These are phyloP conservation scores for Geum urbanum DNA, from an alignment of 306 rosid genomes.

Conservation along the genomic window DNA sequence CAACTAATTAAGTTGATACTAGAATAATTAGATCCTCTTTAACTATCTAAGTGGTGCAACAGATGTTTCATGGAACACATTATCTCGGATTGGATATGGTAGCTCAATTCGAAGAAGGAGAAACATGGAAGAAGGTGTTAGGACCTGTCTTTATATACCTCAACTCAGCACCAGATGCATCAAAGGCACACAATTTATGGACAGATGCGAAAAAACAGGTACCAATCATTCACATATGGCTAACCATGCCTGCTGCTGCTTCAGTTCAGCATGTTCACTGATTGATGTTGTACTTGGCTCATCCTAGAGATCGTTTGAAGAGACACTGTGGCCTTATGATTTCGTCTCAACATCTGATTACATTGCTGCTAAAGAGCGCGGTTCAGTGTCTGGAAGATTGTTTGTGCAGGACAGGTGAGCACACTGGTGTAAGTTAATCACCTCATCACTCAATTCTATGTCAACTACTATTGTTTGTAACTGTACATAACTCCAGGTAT, in stretches of 20 bases:
- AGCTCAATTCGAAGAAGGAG: slow-evolving; percentile 38
- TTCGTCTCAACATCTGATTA: slow-evolving; percentile 36
- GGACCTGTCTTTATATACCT: slow-evolving; percentile 45
- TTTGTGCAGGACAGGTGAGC: slow-evolving; percentile 34
- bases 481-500: slow-evolving; percentile 25
- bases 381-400: slow-evolving; percentile 35
- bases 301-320: slow-evolving; percentile 35
- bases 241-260: background rate
- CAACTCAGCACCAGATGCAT: slow-evolving; percentile 35
- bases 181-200: slow-evolving; percentile 38
- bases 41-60: slow-evolving; percentile 21
- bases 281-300: slow-evolving; percentile 9
- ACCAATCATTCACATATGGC: background rate
- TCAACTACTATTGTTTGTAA: background rate
- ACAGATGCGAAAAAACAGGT: slow-evolving; percentile 43
- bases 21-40: too few species aligned
- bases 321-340: slow-evolving; percentile 38
- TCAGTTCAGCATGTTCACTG: background rate
- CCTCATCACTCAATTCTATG: background rate
- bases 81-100: slow-evolving; percentile 41
- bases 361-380: slow-evolving; percentile 34
- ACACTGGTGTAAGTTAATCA: background rate
- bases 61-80: slow-evolving; percentile 51
- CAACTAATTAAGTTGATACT: too few species aligned
- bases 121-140: slow-evolving; percentile 44